A percentile compares a stretch with the other conserved stretches of the same genome.
phyloP scores from a whole-genome alignment of 257 asterid species.

The Forsythia viridissima region DNA sequence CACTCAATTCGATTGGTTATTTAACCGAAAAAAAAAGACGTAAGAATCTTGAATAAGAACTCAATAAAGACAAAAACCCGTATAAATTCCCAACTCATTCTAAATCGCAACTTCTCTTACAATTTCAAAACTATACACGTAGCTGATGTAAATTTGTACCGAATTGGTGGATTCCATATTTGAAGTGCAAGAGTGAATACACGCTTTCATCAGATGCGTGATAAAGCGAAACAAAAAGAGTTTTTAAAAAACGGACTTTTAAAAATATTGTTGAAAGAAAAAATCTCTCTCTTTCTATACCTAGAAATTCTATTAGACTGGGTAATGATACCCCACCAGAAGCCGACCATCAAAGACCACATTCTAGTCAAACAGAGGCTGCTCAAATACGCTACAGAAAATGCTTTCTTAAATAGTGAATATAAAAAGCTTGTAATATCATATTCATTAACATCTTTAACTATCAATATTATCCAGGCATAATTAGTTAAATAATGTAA shows the following conservation, averaged over 20 bases:
- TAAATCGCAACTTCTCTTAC: neutral
- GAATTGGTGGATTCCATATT: neutral
- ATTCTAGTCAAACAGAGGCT: slow-evolving; percentile 15
- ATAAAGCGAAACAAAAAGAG: neutral
- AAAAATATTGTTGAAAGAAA: slow-evolving; percentile 22
- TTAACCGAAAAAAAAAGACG: neutral
- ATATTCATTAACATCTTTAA: too few species aligned
- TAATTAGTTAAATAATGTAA: too few species aligned
- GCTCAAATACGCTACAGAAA: neutral
- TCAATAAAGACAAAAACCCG: neutral
- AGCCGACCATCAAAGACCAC: neutral
- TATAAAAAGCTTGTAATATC: neutral
- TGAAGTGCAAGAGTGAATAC: neutral
- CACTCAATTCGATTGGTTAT: neutral
- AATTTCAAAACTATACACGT: neutral
- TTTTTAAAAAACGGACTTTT: neutral
- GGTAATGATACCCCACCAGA: too few species aligned
- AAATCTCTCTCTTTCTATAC: neutral
- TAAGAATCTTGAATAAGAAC: neutral
- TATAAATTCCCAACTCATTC: neutral
- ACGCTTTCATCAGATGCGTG: neutral
- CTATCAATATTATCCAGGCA: too few species aligned
- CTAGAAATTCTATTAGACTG: too few species aligned
- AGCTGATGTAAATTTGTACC: neutral
- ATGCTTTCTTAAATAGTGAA: neutral